Conservation (phyloP, 2,329 filamentous ascomycete species). For the Alternaria gaisen region DNA sequence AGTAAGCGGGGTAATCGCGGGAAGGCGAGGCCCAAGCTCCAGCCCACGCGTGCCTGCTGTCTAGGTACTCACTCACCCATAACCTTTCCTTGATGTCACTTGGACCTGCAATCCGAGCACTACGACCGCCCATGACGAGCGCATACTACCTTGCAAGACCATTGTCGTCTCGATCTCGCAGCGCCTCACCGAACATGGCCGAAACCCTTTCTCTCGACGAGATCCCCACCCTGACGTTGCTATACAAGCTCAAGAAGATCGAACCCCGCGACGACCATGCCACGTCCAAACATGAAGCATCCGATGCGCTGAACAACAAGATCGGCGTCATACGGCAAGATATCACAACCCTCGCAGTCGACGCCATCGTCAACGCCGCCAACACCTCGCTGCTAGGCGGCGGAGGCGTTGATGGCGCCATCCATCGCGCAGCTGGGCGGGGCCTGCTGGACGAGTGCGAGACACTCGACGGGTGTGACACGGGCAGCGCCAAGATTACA, state of each 20-base stretch:
- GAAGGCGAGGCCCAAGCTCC: slow-evolving; percentile 13
- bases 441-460: slow-evolving; percentile 74
- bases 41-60: slow-evolving; percentile 3
- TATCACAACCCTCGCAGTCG: slow-evolving; percentile 80
- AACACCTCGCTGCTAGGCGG: slow-evolving; percentile 82
- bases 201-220: slow-evolving; percentile 55
- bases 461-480: slow-evolving; percentile 75
- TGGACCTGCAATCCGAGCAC: neutral
- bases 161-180: slow-evolving; percentile 7
- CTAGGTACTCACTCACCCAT: neutral
- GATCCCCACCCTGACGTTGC: slow-evolving; percentile 69
- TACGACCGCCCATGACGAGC: slow-evolving; percentile 29
- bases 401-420: slow-evolving; percentile 81
- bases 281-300: slow-evolving; percentile 24
- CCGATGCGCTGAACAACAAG: slow-evolving; percentile 65
- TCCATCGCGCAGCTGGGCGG: slow-evolving; percentile 82
- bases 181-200: slow-evolving; percentile 10
- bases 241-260: slow-evolving; percentile 70
- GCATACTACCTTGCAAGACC: slow-evolving; percentile 36
- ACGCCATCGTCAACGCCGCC: slow-evolving; percentile 93
- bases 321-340: slow-evolving; percentile 77
- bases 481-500: slow-evolving; percentile 86
- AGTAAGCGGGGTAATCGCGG: slow-evolving; percentile 1
- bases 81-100: slow-evolving; percentile 7
- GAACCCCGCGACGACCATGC: slow-evolving; percentile 25